phyloP scores from a whole-genome alignment of 2,329 filamentous ascomycete species.

The Colletotrichum eleusines region DNA sequence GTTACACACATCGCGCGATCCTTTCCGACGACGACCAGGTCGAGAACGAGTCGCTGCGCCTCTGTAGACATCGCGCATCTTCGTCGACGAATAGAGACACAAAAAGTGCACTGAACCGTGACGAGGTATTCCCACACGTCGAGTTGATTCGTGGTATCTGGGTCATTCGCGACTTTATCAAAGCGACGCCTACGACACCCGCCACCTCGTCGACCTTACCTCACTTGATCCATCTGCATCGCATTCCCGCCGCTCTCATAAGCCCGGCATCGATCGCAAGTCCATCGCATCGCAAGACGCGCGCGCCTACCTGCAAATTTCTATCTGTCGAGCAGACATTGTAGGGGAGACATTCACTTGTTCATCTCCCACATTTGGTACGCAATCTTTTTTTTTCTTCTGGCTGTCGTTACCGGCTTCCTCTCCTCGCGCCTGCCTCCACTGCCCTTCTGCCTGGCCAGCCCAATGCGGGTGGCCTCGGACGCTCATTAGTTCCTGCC shows the following conservation, averaged over 20 bases:
- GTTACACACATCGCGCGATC: conserved; percentile 39
- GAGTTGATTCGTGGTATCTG: conserved; percentile 40
- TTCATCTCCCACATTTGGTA: conserved; percentile 89
- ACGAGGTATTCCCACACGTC: conserved; percentile 41
- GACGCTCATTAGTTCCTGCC: background rate
- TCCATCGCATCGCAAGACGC: conserved; percentile 18
- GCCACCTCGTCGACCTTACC: conserved; percentile 35
- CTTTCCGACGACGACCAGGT: conserved; percentile 40
- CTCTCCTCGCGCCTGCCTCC: background rate
- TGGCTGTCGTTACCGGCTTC: conserved; percentile 40
- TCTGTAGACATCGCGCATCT: conserved; percentile 41
- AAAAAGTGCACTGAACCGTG: conserved; percentile 40
- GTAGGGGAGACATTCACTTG: conserved; percentile 97
- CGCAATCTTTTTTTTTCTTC: conserved; percentile 46
- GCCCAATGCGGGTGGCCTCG: no score
- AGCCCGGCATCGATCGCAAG: conserved; percentile 12
- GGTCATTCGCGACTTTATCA: conserved; percentile 34
- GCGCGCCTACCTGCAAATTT: conserved; percentile 11
- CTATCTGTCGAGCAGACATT: conserved; percentile 51
- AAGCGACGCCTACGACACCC: conserved; percentile 39
- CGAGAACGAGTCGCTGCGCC: conserved; percentile 42
- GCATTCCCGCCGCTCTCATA: conserved; percentile 9
- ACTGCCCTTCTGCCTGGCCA: background rate
- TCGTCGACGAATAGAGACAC: conserved; percentile 42
- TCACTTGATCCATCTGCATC: conserved; percentile 27